Conservation (phyloP, 345 rosid species). For the Hibiscus mutabilis region DNA sequence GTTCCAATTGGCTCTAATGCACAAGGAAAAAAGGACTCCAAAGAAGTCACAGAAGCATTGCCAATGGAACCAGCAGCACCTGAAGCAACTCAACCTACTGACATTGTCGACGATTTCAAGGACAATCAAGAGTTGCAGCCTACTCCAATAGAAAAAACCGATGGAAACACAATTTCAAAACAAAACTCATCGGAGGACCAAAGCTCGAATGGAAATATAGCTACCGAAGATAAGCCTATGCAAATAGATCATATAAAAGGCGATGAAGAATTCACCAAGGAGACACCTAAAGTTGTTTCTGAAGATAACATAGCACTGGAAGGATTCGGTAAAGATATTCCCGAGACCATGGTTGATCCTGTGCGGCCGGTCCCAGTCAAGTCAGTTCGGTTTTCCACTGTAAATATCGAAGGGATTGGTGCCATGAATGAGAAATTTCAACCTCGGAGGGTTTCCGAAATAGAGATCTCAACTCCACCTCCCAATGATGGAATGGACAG, state of each 20-base stretch:
- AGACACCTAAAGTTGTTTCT: constrained; percentile 20
- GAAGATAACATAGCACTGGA: constrained; percentile 26
- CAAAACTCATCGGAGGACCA: constrained; percentile 18
- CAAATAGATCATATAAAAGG: constrained; percentile 13
- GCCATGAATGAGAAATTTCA: constrained; percentile 16
- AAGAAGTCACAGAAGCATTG: constrained; percentile 18
- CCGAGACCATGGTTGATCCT: constrained; percentile 25
- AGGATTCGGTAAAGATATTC: constrained; percentile 16
- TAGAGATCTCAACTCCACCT: constrained; percentile 62
- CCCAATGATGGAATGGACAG: constrained; percentile 25
- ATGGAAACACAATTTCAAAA: constrained; percentile 16
- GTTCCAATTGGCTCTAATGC: constrained; percentile 30
- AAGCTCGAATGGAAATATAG: constrained; percentile 12
- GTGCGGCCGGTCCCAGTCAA: constrained; percentile 30
- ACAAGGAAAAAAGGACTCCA: constrained; percentile 33
- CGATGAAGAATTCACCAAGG: constrained; percentile 24
- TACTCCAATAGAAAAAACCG: constrained; percentile 30
- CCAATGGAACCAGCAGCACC: constrained; percentile 19
- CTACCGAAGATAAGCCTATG: constrained; percentile 10
- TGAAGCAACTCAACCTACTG: constrained; percentile 23
- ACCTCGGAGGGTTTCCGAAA: constrained; percentile 43
- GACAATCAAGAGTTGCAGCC: constrained; percentile 55
- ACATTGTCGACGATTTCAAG: constrained; percentile 37
- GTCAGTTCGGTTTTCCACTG: constrained; percentile 27
- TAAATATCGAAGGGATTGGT: constrained; percentile 22